Evolutionary conservation across 345 rosid genomes (phyloP), one percentile per base, ranked within the genome.

Genomic region (Leavenworthia alabamica): DNA sequence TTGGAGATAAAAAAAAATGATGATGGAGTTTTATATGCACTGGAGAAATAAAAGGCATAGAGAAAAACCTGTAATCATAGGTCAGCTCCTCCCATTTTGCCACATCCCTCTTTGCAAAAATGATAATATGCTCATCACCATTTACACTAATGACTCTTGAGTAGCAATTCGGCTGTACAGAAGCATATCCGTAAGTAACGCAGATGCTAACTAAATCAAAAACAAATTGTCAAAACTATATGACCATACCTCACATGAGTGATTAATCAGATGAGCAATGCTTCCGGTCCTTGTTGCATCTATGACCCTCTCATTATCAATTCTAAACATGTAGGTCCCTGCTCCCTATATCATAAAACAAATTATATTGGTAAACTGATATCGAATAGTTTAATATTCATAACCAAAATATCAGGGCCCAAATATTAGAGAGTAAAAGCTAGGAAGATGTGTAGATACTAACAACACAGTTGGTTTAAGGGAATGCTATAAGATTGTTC

Each of bases 211-310:
- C 12, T 17, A 42, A 10, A 36, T 28, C 50, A 58, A 28, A 27
- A 43, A 14, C 29, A 48, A 61, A 59, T 48, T 12, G n/a, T 33
- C 26, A n/a, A 32, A 16, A 47, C 26, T 46, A 26, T 60, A 32
- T 58, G 46, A 60, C 13, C 82, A 15, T 64, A 93, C 99, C 84
- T 93, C 97, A 66, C 97, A 93, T 2, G 97, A 90, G 56, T 93
- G 99, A 77, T 90, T 93, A 54, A 93, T 93, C 68, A 93, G 78
- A 77, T 93, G 97, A 48, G 99, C 99, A 42, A 93, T 87, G 79
- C 99, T 93, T 70, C 99, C 99, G 20, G 89, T 92, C 73, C 97
- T 81, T 42, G 99, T 90, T 44, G 99, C 99, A 64, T 93, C 99
- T 63, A 90, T 87, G 35, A 93, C 97, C 51, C 97, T 81, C 73